These are phyloP conservation scores for Fagopyrum tataricum DNA, from an alignment of 148 eudicot genomes.

Conservation along the genomic window DNA sequence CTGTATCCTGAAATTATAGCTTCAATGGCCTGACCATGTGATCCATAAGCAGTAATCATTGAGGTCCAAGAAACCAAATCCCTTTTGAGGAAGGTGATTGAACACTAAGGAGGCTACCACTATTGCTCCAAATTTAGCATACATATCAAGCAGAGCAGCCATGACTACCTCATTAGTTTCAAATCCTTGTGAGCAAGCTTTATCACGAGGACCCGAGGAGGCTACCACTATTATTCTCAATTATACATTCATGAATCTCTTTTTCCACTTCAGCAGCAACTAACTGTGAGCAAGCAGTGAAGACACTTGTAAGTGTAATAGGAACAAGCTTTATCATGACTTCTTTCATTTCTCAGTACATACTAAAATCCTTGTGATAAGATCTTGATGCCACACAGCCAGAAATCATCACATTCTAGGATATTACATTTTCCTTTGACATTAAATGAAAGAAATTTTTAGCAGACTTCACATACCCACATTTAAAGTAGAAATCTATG, in stretches of 20 bases:
- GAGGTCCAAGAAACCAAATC: conserved; percentile 43
- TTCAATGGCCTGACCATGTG: conserved; percentile 31
- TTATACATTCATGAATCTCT: conserved; percentile 32
- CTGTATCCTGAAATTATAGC: conserved; percentile 28
- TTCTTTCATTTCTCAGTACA: conserved; percentile 26
- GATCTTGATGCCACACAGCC: conserved; percentile 36
- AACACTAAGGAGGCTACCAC: conserved; percentile 30
- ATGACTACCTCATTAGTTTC: conserved; percentile 25
- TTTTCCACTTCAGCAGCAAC: conserved; percentile 37
- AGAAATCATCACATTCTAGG: conserved; percentile 48
- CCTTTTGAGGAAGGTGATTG: conserved; percentile 23
- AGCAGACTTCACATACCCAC: conserved; percentile 29
- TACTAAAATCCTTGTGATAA: conserved; percentile 31
- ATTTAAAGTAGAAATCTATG: conserved; percentile 39
- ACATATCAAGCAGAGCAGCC: conserved; percentile 43
- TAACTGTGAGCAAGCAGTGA: conserved; percentile 42
- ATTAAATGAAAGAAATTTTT: conserved; percentile 26
- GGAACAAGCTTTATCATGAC: conserved; percentile 29
- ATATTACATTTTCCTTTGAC: conserved; percentile 25
- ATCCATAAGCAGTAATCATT: conserved; percentile 37
- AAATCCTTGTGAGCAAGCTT: no score
- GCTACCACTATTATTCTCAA: conserved; percentile 9
- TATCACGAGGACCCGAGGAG: no score
- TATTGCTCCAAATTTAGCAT: conserved; percentile 39
- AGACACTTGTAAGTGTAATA: conserved; percentile 29